Percentiles rank a stretch among this genome's conserved stretches.
Evolutionary conservation across 768 basidiomycete genomes (phyloP).

Genomic region (Tulasnella sp.): DNA sequence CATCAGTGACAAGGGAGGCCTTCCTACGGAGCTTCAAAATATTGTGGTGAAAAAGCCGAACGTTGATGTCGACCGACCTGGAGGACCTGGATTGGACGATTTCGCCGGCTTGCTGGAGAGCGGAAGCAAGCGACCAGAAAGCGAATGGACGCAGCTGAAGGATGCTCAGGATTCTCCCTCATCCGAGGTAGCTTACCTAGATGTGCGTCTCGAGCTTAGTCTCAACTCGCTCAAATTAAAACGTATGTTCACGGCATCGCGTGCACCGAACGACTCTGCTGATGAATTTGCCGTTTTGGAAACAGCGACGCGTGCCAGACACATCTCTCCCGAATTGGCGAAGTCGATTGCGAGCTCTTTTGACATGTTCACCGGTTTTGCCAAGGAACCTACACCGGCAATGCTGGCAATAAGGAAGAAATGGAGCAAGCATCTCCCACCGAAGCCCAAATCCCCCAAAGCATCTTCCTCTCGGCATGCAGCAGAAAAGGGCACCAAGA

Average conservation of each 20-base stretch:
- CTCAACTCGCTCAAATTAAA: neutral
- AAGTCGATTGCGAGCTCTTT: neutral
- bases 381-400: neutral
- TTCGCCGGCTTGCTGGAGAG: slow-evolving; percentile 19
- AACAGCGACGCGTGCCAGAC: neutral
- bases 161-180: slow-evolving; percentile 8
- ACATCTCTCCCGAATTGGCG: neutral
- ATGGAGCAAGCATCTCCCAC: slow-evolving; percentile 17
- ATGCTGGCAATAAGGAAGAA: neutral
- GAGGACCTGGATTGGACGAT: slow-evolving; percentile 16
- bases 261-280: neutral
- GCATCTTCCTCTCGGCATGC: neutral
- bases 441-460: neutral
- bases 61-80: slow-evolving; percentile 12
- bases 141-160: slow-evolving; percentile 20
- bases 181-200: neutral
- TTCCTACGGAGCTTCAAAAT: neutral
- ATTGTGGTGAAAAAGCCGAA: slow-evolving; percentile 20
- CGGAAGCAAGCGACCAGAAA: slow-evolving; percentile 6
- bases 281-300: neutral
- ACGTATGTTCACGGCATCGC: neutral
- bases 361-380: slow-evolving; percentile 19
- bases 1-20: neutral
- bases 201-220: slow-evolving; percentile 17
- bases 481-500: neutral